These are phyloP conservation scores for Bolboschoenus planiculmis DNA, from an alignment of 176 grass and related monocot species.

Conservation along the genomic window DNA sequence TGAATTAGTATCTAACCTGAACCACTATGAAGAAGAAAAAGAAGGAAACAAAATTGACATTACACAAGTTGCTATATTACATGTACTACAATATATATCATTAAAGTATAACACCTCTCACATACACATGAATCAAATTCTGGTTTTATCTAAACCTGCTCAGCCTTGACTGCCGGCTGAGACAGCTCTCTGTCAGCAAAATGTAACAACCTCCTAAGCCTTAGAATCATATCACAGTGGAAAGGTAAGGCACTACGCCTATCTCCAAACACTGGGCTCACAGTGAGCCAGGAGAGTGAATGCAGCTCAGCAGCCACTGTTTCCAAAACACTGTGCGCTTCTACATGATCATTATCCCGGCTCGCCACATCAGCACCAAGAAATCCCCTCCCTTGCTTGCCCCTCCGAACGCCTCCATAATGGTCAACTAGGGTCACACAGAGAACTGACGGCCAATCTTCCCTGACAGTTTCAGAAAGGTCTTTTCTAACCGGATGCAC, in stretches of 20 bases:
- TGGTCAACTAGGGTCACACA: constrained; percentile 74
- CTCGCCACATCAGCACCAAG: constrained; percentile 30
- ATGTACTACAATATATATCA: constrained; percentile 12
- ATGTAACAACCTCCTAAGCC: constrained; percentile 79
- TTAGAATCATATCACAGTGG: constrained; percentile 81
- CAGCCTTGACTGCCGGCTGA: constrained; percentile 33
- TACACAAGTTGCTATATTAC: constrained; percentile 12
- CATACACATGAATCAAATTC: constrained; percentile 17
- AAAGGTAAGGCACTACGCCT: constrained; percentile 66
- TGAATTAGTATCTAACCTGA: background rate
- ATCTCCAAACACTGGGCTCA: constrained; percentile 62
- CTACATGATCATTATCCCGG: constrained; percentile 45
- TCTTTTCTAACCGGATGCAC: constrained; percentile 61
- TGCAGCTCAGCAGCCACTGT: constrained; percentile 68
- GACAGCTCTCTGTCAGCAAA: constrained; percentile 71
- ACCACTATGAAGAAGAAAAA: background rate
- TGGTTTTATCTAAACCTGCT: constrained; percentile 31
- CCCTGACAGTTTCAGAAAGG: constrained; percentile 37
- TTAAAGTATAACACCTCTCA: background rate
- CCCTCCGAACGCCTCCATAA: constrained; percentile 55
- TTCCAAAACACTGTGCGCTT: constrained; percentile 64
- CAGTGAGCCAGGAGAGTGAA: constrained; percentile 88
- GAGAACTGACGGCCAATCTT: constrained; percentile 63
- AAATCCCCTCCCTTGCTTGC: constrained; percentile 56
- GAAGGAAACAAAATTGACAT: constrained; percentile 1